Evolutionary conservation across 805 yeast species (phyloP), one percentile per base, ranked within the genome.

Genomic region (Monosporozyma aquatica): DNA sequence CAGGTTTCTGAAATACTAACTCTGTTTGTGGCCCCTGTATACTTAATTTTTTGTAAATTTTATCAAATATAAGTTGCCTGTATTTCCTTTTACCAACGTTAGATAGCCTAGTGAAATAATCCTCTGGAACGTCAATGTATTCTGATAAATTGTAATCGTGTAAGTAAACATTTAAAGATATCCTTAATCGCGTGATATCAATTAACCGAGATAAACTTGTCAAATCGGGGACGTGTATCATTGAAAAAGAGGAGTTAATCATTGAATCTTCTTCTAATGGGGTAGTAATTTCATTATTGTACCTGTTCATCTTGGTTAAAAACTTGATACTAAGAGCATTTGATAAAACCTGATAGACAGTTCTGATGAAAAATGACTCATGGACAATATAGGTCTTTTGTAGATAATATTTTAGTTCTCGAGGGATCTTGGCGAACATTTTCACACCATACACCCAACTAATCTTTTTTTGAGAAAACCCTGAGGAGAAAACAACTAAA

Each of bases 291-390:
- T 37, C 23, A 40, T 38, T 42, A 13, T 33, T 33, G 23, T 33
- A 23, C 20, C 14, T 33, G 15, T 37, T 45, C n/a, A 38, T 28
- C 26, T 41, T 48, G 9, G 55, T 38, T 40, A 69, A 52, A 22
- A 70, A 66, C 47, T 76, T 77, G 43, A 72, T 62, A 42, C 71
- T 68, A 42, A 77, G 64, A 2, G 83, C 78, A 53, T 80, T 82
- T 43, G 78, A 70, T 45, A 85, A 65, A 20, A 87, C 72, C 42
- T 83, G 87, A 13, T 82, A 74, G 28, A 86, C 72, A 0, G 95
- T 80, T 52, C 87, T 76, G 22, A 86, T 75, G 63, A 89, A 75
- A 92, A 96, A 87, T 37, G 83, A 81, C 51, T 89, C 96, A 62
- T 90, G 97, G 2, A 90, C 95, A 24, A 89, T 73, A 48, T 80